Conservation (phyloP, 805 yeast species). For the Candida railenensis region DNA sequence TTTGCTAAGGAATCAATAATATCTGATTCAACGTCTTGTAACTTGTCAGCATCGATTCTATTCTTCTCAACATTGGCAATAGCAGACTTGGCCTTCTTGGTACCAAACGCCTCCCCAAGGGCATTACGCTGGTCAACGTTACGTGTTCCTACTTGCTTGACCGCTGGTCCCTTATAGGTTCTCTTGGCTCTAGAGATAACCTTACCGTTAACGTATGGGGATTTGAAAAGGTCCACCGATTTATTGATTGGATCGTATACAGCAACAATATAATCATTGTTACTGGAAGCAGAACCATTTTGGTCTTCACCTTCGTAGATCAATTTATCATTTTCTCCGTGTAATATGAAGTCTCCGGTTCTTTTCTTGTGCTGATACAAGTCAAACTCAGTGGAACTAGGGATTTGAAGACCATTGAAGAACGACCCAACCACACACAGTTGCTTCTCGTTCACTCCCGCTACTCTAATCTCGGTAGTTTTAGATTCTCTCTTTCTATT, state of each 20-base stretch:
- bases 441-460: slow-evolving; percentile 41
- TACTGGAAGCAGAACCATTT: slow-evolving; percentile 16
- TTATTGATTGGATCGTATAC: slow-evolving; percentile 69
- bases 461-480: slow-evolving; percentile 41
- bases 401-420: slow-evolving; percentile 72
- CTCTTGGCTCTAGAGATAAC: slow-evolving; percentile 64
- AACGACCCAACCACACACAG: slow-evolving; percentile 64
- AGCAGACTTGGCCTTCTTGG: slow-evolving; percentile 92
- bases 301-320: slow-evolving; percentile 64
- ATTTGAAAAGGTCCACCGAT: slow-evolving; percentile 59
- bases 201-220: slow-evolving; percentile 60
- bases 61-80: slow-evolving; percentile 78
- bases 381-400: slow-evolving; percentile 58
- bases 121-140: slow-evolving; percentile 69
- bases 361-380: slow-evolving; percentile 52
- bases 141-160: slow-evolving; percentile 54
- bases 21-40: slow-evolving; percentile 72
- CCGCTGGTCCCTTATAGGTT: slow-evolving; percentile 57
- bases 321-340: slow-evolving; percentile 74
- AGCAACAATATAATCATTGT: slow-evolving; percentile 65
- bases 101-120: slow-evolving; percentile 95
- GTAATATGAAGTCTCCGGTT: slow-evolving; percentile 50
- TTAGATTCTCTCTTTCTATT: slow-evolving; percentile 36
- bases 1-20: slow-evolving; percentile 77
- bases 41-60: slow-evolving; percentile 79